Base-by-base conservation (phyloP, 2,329 filamentous ascomycete genomes). In the Talaromyces piceae region DNA sequence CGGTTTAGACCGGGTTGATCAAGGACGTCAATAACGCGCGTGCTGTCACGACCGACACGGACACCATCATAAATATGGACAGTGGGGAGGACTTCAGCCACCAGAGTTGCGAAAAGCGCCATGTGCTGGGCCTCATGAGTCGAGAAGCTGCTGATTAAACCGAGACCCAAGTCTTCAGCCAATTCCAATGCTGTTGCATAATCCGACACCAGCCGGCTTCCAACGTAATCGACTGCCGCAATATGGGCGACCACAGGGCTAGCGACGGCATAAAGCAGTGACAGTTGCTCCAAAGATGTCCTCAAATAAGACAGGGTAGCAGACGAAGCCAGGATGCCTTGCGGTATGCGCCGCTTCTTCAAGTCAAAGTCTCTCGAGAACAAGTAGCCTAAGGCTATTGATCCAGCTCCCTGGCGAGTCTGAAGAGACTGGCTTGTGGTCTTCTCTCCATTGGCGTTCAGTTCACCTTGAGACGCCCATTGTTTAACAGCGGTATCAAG, bases 301-400 rank as follows among this genome's bases (percentile, higher is more conserved):
- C 90, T 87, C 63, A 98, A 79, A 65, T 87, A 85, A 54, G 83
- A 81, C 58, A 98, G 76, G 58, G 85, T 91, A 43, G 88, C 83
- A 0, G 90, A 91, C 2, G 90, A 88, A 8, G 90, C 91, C 57
- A 98, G 73, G 57, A 98, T 83, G 13, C 88, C 84, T 77, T 98
- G 93, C 2, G 93, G 91, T 53, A 96, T 84, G 66, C 93, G 84
- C 59, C 91, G 84, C 78, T 93, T 96, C 75, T 81, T 83, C 63
- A 95, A 72, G 68, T 97, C 91, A 64, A 95, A 96, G 72, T 98
- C 93, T 63, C 89, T 88, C 55, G 91, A 96, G 78, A 97, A 98
- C 68, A 97, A 88, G 73, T 98, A 98, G 52, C 93, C 93, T 45
- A 98, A 80, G 20, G 93, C 90, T 65, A 97, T 87, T 58, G 87